Percentiles rank a stretch among this genome's conserved stretches.
phyloP scores from a whole-genome alignment of 768 basidiomycete species.

The Suillus alpinus region DNA sequence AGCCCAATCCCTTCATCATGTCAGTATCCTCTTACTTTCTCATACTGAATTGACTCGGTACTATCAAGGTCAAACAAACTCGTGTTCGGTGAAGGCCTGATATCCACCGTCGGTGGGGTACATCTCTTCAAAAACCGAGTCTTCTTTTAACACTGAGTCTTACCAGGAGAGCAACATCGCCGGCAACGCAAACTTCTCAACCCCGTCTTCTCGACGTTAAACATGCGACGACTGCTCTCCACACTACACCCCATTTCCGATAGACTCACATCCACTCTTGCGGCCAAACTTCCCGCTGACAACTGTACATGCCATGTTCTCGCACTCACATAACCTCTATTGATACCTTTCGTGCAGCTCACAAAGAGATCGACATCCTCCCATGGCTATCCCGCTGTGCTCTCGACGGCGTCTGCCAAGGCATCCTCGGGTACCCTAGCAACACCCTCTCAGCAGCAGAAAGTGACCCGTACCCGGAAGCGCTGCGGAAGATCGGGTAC shows the following conservation, averaged over 20 bases:
- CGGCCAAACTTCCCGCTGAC: conserved; percentile 18
- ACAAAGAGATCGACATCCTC: conserved; percentile 27
- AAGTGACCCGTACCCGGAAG: conserved; percentile 15
- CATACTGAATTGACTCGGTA: background rate
- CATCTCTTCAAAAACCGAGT: background rate
- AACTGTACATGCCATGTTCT: conserved; percentile 25
- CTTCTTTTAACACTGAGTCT: conserved; percentile 3
- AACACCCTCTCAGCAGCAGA: conserved; percentile 20
- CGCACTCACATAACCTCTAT: background rate
- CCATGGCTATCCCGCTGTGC: conserved; percentile 40
- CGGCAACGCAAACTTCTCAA: conserved; percentile 44
- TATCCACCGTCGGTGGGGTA: background rate
- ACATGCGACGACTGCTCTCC: conserved; percentile 34
- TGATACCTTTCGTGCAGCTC: conserved; percentile 1
- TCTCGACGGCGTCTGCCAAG: conserved; percentile 48
- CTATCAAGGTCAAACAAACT: conserved; percentile 3
- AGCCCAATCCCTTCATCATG: conserved; percentile 43
- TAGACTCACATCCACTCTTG: conserved; percentile 18
- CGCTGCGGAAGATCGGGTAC: conserved; percentile 29
- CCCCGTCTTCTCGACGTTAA: conserved; percentile 40
- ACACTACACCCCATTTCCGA: conserved; percentile 32
- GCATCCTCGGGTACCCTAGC: conserved; percentile 42
- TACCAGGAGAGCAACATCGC: conserved; percentile 38
- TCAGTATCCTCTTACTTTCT: conserved; percentile 19
- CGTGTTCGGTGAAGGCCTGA: conserved; percentile 1